Conservation (phyloP, 2,329 filamentous ascomycete genomes). For the Geosmithia putterillii region DNA sequence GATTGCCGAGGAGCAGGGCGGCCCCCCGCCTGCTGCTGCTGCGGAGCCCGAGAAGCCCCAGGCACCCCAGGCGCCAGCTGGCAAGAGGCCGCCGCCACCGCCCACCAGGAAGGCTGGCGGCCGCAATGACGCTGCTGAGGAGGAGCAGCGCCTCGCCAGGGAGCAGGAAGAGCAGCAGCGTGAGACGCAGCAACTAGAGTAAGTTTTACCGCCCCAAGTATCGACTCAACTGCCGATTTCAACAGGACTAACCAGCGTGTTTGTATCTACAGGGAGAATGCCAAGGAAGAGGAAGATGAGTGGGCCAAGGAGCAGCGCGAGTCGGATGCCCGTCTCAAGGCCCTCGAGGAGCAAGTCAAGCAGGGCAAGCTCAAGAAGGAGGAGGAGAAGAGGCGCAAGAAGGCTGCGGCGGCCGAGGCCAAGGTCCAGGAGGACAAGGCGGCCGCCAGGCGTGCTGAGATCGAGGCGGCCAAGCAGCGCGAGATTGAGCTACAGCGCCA, state of each 20-base stretch:
- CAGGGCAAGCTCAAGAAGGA: slow-evolving; percentile 92
- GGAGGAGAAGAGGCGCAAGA: slow-evolving; percentile 87
- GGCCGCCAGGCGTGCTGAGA: slow-evolving; percentile 75
- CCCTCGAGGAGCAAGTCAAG: slow-evolving; percentile 85
- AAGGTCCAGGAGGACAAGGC: slow-evolving; percentile 81
- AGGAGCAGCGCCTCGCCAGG: slow-evolving; percentile 52
- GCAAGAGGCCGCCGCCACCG: slow-evolving; percentile 64
- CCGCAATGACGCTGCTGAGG: slow-evolving; percentile 25
- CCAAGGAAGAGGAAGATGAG: slow-evolving; percentile 66
- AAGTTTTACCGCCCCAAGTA: slow-evolving; percentile 30
- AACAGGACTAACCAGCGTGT: not conserved
- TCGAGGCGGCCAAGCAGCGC: slow-evolving; percentile 80
- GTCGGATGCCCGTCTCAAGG: slow-evolving; percentile 70
- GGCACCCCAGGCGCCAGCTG: slow-evolving; percentile 22
- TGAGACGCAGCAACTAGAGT: slow-evolving; percentile 71
- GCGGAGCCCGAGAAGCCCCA: slow-evolving; percentile 18
- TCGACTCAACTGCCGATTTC: not conserved
- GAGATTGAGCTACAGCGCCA: slow-evolving; percentile 84
- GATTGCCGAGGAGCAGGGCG: slow-evolving; percentile 63
- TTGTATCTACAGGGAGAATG: slow-evolving; percentile 52
- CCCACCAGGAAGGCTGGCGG: slow-evolving; percentile 56
- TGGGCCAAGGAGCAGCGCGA: slow-evolving; percentile 69
- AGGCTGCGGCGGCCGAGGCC: slow-evolving; percentile 74
- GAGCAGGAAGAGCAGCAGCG: slow-evolving; percentile 67
- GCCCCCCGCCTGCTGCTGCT: slow-evolving; percentile 43